Base-by-base conservation (phyloP, 768 basidiomycete genomes). In the Suillus placidus region DNA sequence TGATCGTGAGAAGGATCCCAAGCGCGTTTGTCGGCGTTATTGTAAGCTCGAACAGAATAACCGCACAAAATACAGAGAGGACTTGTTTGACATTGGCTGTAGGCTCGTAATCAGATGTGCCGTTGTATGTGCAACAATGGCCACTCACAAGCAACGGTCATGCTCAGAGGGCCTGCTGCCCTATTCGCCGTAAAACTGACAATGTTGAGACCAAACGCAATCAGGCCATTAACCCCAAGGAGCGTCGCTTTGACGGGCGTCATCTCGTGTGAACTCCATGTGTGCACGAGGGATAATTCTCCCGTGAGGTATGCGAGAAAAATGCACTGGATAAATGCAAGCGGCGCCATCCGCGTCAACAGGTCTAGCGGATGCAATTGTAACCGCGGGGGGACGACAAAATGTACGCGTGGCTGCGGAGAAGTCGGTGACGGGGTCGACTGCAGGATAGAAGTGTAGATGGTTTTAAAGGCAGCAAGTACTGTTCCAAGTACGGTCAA, bases 181-280 rank as follows among this genome's bases (percentile, higher is more conserved):
- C 90, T 90, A 79, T 99, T 99, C n/a, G 97, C 93, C 47, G 92
- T 93, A 73, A 99, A 97, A 74, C 91, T 93, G 64, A 97, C 93
- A 3, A 98, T 88, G 71, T 99, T 99, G 61, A 99, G 81, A 16
- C 88, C 91, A 72, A 97, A 98, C 4, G 97, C 97, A 71, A 99
- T 88, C 16, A 82, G 74, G 0, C 95, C 97, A 70, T 99, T 99
- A 42, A 91, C 71, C 6, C 87, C 68, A 54, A 99, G 77, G 7
- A 88, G 86, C 2, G 83, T 65, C 2, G 84, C 78, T 65, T 83
- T 85, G 61, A 72, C 69, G 34, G 68, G 67, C 12, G 73, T 76
- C 75, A 80, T 67, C 42, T 84, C 82, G 38, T 74, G 80, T 26
- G 76, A 75, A 52, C 81, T 81, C 72, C 81, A 88, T 57, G 72